Percentiles rank a stretch among this genome's conserved stretches.
Conservation (phyloP, 441 rosid species). For the Adansonia madagascariensis region DNA sequence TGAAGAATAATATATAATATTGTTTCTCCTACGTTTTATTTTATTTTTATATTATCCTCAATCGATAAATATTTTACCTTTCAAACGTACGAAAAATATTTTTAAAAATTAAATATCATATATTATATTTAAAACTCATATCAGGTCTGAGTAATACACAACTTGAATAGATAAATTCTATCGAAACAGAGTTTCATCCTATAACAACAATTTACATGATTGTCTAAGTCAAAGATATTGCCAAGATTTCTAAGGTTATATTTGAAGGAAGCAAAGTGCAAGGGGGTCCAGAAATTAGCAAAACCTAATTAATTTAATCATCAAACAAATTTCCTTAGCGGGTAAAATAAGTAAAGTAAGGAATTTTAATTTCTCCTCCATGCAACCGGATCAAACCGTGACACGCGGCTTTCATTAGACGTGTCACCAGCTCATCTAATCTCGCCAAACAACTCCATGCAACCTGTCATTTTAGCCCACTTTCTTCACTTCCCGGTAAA, state of each 20-base stretch:
- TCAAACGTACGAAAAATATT: too few species aligned
- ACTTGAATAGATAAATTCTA: not conserved
- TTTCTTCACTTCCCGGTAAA: constrained; percentile 34
- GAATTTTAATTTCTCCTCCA: not conserved
- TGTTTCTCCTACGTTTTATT: too few species aligned
- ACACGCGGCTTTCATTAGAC: constrained; percentile 5
- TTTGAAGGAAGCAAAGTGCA: not conserved
- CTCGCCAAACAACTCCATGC: constrained; percentile 4
- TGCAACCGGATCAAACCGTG: not conserved
- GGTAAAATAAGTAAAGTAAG: constrained; percentile 11
- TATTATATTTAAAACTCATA: too few species aligned
- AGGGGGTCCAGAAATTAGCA: not conserved
- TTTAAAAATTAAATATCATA: too few species aligned
- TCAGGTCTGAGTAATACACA: too few species aligned
- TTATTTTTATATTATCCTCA: too few species aligned
- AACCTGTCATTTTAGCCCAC: not conserved
- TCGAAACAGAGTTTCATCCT: not conserved
- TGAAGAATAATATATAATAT: too few species aligned
- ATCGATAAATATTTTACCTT: too few species aligned
- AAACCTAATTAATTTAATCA: not conserved
- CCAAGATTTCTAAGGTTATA: not conserved
- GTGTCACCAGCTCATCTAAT: not conserved
- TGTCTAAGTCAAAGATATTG: not conserved
- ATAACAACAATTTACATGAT: not conserved
- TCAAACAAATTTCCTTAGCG: constrained; percentile 22